phyloP scores from a whole-genome alignment of 148 eudicot species.

The Heliosperma pusillum region DNA sequence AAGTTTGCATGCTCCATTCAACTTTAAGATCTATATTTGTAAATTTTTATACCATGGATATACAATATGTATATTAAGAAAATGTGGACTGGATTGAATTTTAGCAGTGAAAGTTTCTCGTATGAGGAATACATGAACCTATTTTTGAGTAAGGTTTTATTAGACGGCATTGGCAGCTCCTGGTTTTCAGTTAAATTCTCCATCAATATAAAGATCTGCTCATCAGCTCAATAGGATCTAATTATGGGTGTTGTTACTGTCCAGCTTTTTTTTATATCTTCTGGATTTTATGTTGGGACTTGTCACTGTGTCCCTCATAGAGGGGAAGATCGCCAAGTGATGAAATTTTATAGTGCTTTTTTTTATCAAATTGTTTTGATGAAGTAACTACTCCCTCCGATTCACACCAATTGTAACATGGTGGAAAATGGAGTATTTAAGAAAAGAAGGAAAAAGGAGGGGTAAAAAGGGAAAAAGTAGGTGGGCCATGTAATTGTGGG shows the following conservation, averaged over 20 bases:
- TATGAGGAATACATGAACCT: background rate
- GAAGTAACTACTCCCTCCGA: too few species aligned
- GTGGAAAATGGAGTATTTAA: too few species aligned
- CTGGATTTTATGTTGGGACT: background rate
- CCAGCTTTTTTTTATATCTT: background rate
- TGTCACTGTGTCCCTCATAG: background rate
- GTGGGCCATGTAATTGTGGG: too few species aligned
- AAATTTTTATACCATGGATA: background rate
- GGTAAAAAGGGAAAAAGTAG: too few species aligned
- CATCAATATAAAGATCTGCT: background rate
- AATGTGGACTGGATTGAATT: background rate
- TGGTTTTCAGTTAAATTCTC: background rate
- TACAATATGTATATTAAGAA: background rate
- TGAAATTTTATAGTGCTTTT: too few species aligned
- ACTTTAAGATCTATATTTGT: background rate
- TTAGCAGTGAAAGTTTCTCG: background rate
- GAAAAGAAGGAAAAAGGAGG: too few species aligned
- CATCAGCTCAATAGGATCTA: background rate
- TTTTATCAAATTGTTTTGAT: too few species aligned
- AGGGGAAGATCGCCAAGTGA: background rate
- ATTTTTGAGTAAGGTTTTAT: background rate
- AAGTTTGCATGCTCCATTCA: background rate
- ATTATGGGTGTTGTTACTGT: background rate
- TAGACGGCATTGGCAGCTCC: background rate
- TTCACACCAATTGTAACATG: too few species aligned